Percentiles rank a stretch among this genome's conserved stretches.
Evolutionary conservation across 2,329 filamentous ascomycete genomes (phyloP).

Genomic region (Trichoderma pleuroti): DNA sequence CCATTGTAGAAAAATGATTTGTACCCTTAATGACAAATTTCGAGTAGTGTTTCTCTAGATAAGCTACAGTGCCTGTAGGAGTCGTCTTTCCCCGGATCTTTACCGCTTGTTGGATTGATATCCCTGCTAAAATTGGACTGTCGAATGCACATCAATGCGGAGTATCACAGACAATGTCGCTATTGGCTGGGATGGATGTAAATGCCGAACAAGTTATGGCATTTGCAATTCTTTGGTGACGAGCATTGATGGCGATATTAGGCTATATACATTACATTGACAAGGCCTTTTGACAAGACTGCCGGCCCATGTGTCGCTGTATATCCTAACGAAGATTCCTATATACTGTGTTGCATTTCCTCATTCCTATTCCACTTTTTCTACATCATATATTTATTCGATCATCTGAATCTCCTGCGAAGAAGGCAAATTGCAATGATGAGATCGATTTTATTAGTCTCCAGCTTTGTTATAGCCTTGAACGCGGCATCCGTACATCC

Average conservation of each 20-base stretch:
- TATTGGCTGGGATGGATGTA: background rate
- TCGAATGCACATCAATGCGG: background rate
- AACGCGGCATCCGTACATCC: background rate
- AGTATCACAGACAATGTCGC: background rate
- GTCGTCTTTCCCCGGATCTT: background rate
- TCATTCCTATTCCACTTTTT: background rate
- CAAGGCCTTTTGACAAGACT: background rate
- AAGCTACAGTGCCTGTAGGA: background rate
- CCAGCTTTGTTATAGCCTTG: background rate
- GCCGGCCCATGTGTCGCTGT: background rate
- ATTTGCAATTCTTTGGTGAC: background rate
- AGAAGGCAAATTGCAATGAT: background rate
- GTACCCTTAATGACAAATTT: background rate
- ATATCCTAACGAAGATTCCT: background rate
- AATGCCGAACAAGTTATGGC: background rate
- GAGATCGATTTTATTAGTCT: background rate
- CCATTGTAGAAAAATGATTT: background rate
- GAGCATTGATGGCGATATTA: background rate
- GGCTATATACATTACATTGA: background rate
- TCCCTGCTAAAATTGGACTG: background rate
- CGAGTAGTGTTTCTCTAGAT: background rate
- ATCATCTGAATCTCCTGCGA: background rate
- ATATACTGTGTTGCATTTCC: background rate
- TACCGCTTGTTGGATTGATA: background rate
- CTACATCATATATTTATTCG: background rate